Base-by-base conservation (phyloP, 2,329 filamentous ascomycete species). In the Lachnellula willkommii region DNA sequence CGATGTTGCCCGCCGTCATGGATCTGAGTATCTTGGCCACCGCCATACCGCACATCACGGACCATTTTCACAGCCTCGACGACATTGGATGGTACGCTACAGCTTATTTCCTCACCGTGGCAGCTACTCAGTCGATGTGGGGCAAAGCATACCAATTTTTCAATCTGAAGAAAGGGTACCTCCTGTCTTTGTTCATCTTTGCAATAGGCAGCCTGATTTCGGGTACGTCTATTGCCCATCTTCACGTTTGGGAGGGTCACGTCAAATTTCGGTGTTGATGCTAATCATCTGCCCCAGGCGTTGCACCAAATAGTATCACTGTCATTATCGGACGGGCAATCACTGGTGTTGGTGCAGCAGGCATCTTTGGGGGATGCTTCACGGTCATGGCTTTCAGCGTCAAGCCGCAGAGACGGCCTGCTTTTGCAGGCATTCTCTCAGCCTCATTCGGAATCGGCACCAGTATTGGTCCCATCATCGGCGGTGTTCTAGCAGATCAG, bases 31-130 rank as follows among this genome's bases (percentile, higher is more conserved):
- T 52, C 69, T 71, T 12, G 77, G 67, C 76, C 74, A 78, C 57
- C 69, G 68, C 6, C 76, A 58, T 59, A 55, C 60, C 65, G 46
- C 37, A 53, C 58, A 48, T 52, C n/a, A 43, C 48, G 11, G 35
- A 52, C 42, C 11, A 50, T 26, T 53, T 53, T 20, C 42, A 37
- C 39, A n/a, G 40, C 12, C 28, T 42, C 4, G 40, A 36, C 65
- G 70, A 51, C 73, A 72, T 59, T 56, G 75, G 77, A 36, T 84
- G 81, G 81, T 84, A 84, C 58, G 79, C 78, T 2, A 75, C 78
- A 28, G 76, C 77, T 47, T 80, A 75, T 58, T 78, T 79, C 67
- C 69, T 79, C 63, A 75, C 74, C 2, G 65, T 75, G 48, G 75
- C 71, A 4, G 50, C 47, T 0, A 59, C 56, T 17, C 47, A 52